Base-by-base conservation (phyloP, 495 filamentous ascomycete species). In the Patellaria atrata region DNA sequence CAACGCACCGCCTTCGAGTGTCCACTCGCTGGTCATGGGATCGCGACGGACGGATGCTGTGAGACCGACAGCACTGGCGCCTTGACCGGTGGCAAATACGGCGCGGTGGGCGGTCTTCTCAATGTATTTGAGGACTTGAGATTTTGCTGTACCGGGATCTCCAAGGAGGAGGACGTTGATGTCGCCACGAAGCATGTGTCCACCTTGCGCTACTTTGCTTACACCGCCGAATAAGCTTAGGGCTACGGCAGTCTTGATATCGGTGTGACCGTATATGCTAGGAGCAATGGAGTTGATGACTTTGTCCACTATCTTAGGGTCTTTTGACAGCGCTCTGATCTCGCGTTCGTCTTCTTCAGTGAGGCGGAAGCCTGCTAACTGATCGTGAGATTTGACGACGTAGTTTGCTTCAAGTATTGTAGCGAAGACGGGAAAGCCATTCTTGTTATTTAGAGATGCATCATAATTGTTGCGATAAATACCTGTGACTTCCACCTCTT, bases 391-490 rank as follows among this genome's bases (percentile, higher is more conserved):
- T 52, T 99, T 96, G 57, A 94, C 73, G 21, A 94, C 73, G 47
- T 99, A 81, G 59, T 96, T 99, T 27, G 91, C 91, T 59, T 99
- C 91, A 12, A 99, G 70, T 33, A 96, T 84, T 0, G 91, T 99
- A 16, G 91, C 85, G 49, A 99, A 99, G 38, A 99, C 91, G 3
- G 91, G 91, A 63, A 99, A 99, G 15, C 91, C 91, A 54, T 96
- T 99, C 58, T 86, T 89, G 61, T 93, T 94, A 62, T 99, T 99
- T 18, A 99, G 68, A 49, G 91, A 82, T 1, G 87, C 89, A 53
- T 94, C 84, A 52, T 94, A 99, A 65, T 84, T 94, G 64, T 99
- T 99, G 44, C 85, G 81, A 59, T 99, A 99, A 48, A 94, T 79
- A 44, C 91, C 91, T 13, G 85, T 96, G 13, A 99, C 75, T 50